Evolutionary conservation across 257 asterid species (phyloP), one percentile per base, ranked within the genome.

Genomic region (Coffea eugenioides): DNA sequence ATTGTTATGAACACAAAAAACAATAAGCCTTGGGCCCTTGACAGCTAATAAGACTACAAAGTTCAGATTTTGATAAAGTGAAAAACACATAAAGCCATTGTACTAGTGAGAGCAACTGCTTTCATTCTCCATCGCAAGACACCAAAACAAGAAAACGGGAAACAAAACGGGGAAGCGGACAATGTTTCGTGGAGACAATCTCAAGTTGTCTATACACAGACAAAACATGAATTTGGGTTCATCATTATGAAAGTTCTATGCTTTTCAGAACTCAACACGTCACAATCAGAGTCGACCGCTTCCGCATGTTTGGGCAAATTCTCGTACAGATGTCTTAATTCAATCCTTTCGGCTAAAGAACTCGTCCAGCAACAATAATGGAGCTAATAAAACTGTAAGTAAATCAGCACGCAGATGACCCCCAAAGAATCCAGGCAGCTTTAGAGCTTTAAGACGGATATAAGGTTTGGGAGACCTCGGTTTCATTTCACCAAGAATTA

Each of bases 401-500:
- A 25, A 59, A 20, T 59, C 12, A 9, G 49, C 77, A 74, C 6
- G 31, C 51, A 52, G 52, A 52, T 74, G 67, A 31, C 69, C 23
- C 78, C 78, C 15, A 52, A 20, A 74, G 69, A 74, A 56, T 74
- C 69, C 78, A 18, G 78, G 78, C 52, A 56, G 78, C 78, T 74
- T 39, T 59, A 56, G 66, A 51, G 69, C 68, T 56, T 74, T 74
- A 14, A 36, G 69, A 56, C 57, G 20, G 14, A 71, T 36, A 67
- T 57, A 48, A 75, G 9, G 80, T 31, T 48, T 77, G 15, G 12
- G 46, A 56, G 51, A 8, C 65, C 65, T 69, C 51, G 34, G 20
- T 36, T 79, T 45, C 61, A 70, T 14, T 48, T 78, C 70, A 31
- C 25, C 27, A 23, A 54, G 64, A 10, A n/a, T 15, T 31, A 79